Base-by-base conservation (phyloP, 768 basidiomycete genomes). In the Boletus speciosus region DNA sequence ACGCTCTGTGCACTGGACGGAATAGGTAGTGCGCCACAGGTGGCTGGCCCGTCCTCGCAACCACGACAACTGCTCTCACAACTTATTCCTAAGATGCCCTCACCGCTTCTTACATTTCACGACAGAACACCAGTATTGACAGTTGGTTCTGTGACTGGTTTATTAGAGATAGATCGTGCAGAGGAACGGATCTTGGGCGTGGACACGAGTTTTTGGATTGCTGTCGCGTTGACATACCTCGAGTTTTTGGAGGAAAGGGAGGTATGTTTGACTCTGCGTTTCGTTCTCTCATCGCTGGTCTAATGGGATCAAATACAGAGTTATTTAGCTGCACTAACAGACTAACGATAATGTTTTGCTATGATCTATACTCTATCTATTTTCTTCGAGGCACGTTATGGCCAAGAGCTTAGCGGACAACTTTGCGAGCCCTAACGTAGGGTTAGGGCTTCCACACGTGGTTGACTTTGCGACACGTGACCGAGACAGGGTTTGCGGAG, bases 201-300 rank as follows among this genome's bases (percentile, higher is more conserved):
- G 29, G 86, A 90, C 45, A 79, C 80, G 27, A 83, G 83, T 49
- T 92, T 92, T 64, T 92, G 88, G 84, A 76, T 93, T 42, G 81
- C 87, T 1, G 74, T 88, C 38, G 84, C 84, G 0, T 66, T 91
- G 61, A 84, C 87, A 3, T 93, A 90, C 66, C 69, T 89, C 12
- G 88, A 88, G 54, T 92, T 89, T 62, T 67, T 92, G 61, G 81
- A 80, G 61, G 88, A 91, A 59, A 77, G 88, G 61, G 89, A 90
- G 75, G 90, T 89, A 58, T 56, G 84, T 69, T 38, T 23, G 42
- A 32, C 34, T 29, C 19, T n/a, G 45, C 9, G 36, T 25, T 34
- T 51, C 12, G 34, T 55, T 42, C 49, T 44, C 32, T 44, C 29
- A 29, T 29, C 29, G n/a, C 12, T 14, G 5, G 19, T 44, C 59